These are phyloP conservation scores for Botryosphaeria agaves DNA, from an alignment of 2,329 filamentous ascomycete genomes.

Conservation along the genomic window DNA sequence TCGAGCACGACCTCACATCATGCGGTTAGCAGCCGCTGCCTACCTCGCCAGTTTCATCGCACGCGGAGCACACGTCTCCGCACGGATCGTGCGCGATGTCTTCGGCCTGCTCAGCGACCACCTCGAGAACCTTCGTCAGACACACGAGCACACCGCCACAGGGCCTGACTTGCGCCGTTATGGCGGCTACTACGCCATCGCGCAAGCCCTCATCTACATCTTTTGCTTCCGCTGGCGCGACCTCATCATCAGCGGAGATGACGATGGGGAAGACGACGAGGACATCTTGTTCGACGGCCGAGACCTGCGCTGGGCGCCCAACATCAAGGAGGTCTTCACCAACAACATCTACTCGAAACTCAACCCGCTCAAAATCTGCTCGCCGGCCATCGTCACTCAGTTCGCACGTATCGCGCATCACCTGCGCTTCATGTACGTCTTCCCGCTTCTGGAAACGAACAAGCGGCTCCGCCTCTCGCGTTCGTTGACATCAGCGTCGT, in stretches of 20 bases:
- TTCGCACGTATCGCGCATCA: conserved; percentile 80
- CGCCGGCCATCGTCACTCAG: conserved; percentile 74
- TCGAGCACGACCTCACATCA: conserved; percentile 47
- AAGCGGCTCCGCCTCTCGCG: conserved; percentile 71
- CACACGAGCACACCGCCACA: conserved; percentile 56
- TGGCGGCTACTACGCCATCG: conserved; percentile 68
- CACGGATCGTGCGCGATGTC: conserved; percentile 61
- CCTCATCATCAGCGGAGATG: conserved; percentile 41
- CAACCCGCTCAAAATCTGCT: conserved; percentile 91
- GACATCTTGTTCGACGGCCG: conserved; percentile 27
- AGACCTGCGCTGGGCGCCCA: conserved; percentile 62
- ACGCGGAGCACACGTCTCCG: conserved; percentile 65
- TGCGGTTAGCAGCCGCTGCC: conserved; percentile 71
- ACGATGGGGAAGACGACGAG: conserved; percentile 34
- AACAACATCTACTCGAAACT: conserved; percentile 73
- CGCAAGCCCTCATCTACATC: conserved; percentile 84
- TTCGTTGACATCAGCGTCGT: conserved; percentile 40
- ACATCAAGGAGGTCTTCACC: conserved; percentile 55
- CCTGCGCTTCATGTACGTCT: conserved; percentile 78
- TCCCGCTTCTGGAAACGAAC: conserved; percentile 75
- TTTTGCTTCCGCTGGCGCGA: conserved; percentile 98
- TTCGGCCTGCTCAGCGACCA: conserved; percentile 65
- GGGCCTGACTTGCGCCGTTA: conserved; percentile 78
- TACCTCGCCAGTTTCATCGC: conserved; percentile 93
- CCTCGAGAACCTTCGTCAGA: conserved; percentile 52